Conservation (phyloP, 1,284 basidiomycete genomes). For the Apiotrichum akiyoshidainum region DNA sequence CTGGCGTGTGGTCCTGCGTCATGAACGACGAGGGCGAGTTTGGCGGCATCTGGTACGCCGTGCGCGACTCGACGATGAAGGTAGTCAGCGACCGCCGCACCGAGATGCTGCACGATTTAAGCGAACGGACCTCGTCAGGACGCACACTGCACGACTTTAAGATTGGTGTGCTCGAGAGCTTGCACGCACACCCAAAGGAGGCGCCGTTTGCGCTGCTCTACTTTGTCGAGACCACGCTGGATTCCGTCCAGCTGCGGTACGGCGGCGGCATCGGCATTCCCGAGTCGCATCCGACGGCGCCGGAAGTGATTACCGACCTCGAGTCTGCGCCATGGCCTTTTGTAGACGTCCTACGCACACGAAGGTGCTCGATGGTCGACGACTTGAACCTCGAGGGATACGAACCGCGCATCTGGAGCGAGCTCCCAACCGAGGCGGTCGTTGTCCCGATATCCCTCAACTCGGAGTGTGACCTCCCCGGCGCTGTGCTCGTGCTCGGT, state of each 20-base stretch:
- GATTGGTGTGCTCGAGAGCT: constrained; percentile 36
- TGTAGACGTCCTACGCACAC: constrained; percentile 2
- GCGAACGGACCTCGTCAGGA: too few species aligned
- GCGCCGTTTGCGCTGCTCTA: constrained; percentile 39
- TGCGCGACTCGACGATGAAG: too few species aligned
- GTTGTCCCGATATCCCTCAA: constrained; percentile 49
- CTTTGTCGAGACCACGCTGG: constrained; percentile 29
- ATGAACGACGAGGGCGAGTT: too few species aligned
- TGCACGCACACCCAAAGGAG: constrained; percentile 8
- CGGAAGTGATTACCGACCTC: constrained; percentile 1
- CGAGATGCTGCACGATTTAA: too few species aligned
- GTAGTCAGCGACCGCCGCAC: too few species aligned
- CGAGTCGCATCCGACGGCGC: constrained; percentile 35
- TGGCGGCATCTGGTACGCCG: too few species aligned
- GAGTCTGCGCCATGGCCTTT: too few species aligned
- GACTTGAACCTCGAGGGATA: constrained; percentile 45
- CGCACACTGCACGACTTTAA: constrained; percentile 33
- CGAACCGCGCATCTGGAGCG: constrained; percentile 45
- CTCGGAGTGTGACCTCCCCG: constrained; percentile 23
- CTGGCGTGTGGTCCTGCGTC: too few species aligned
- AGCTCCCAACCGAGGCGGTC: constrained; percentile 46
- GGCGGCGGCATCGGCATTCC: constrained; percentile 45
- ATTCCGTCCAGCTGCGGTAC: constrained; percentile 9
- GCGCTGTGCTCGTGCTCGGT: constrained; percentile 49
- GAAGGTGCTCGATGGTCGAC: constrained; percentile 37